These are phyloP conservation scores for Calonectria naviculata DNA, from an alignment of 2,329 filamentous ascomycete species.

Conservation along the genomic window DNA sequence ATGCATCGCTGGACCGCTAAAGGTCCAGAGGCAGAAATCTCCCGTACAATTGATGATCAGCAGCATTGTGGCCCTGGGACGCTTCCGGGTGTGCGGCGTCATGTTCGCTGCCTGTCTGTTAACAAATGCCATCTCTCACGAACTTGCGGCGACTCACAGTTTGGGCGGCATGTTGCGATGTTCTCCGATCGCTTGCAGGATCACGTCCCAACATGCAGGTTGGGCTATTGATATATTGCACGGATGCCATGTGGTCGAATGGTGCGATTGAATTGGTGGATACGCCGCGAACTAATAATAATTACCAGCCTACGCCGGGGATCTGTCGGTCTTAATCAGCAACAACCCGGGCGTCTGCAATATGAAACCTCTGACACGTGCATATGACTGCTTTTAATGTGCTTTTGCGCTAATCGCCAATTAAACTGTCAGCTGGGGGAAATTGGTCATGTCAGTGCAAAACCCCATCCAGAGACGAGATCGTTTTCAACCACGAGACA, in stretches of 20 bases:
- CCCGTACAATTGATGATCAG: neutral
- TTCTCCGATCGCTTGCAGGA: neutral
- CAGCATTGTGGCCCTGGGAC: neutral
- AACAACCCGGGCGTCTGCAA: neutral
- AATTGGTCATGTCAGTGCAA: neutral
- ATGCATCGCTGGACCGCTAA: no score
- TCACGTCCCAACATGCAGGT: neutral
- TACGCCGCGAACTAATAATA: neutral
- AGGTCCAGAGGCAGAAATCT: neutral
- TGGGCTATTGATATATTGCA: neutral
- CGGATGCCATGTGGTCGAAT: constrained; percentile 2
- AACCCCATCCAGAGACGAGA: neutral
- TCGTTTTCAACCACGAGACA: no score
- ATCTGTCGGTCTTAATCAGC: neutral
- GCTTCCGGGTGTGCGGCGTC: neutral
- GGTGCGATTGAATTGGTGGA: constrained; percentile 8
- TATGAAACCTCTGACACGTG: no score
- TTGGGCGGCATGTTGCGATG: neutral
- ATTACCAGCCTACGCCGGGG: neutral
- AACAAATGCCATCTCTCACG: neutral
- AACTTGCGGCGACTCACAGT: neutral
- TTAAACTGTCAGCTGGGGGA: neutral
- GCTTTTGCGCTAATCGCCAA: neutral
- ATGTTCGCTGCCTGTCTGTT: neutral
- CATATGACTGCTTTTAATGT: no score